Conservation (phyloP, 192 early-diverging fungal genomes). For the Podochytrium sp. region DNA sequence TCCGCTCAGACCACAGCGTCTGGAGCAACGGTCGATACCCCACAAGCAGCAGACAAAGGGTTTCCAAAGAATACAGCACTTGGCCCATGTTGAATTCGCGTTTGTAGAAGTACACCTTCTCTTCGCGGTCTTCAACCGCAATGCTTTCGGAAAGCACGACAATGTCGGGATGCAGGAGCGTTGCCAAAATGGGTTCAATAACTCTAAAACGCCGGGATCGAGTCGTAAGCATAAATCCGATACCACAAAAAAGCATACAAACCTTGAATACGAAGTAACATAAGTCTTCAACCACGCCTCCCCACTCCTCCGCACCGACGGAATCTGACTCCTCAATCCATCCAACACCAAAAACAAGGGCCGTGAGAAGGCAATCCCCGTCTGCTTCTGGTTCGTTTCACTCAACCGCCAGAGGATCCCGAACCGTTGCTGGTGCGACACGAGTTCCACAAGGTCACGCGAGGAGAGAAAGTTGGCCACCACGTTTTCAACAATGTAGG, state of each 20-base stretch:
- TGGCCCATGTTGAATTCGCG: slow-evolving; percentile 69
- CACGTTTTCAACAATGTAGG: slow-evolving; percentile 67
- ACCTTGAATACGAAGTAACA: slow-evolving; percentile 57
- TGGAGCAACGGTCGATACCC: slow-evolving; percentile 59
- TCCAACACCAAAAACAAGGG: slow-evolving; percentile 83
- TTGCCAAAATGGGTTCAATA: slow-evolving; percentile 62
- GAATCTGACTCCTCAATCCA: slow-evolving; percentile 57
- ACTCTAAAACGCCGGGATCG: too few species aligned
- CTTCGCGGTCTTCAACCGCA: slow-evolving; percentile 14
- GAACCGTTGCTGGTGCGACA: slow-evolving; percentile 63
- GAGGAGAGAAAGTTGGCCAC: slow-evolving; percentile 41
- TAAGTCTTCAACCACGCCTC: slow-evolving; percentile 75
- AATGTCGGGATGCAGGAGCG: slow-evolving; percentile 36
- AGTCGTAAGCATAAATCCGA: background rate
- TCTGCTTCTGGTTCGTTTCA: slow-evolving; percentile 41
- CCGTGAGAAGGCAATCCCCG: slow-evolving; percentile 63
- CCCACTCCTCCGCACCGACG: slow-evolving; percentile 59
- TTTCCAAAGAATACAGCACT: slow-evolving; percentile 68
- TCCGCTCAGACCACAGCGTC: slow-evolving; percentile 42
- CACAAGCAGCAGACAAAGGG: slow-evolving; percentile 50
- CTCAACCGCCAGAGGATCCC: slow-evolving; percentile 68
- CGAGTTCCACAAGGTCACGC: slow-evolving; percentile 32
- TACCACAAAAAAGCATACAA: slow-evolving; percentile 4
- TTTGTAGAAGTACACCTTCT: slow-evolving; percentile 53
- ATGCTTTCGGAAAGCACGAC: background rate